Percentiles rank a stretch among this genome's conserved stretches.
Conservation (phyloP, 352 stramenopile species). For the Phytophthora fragariae region DNA sequence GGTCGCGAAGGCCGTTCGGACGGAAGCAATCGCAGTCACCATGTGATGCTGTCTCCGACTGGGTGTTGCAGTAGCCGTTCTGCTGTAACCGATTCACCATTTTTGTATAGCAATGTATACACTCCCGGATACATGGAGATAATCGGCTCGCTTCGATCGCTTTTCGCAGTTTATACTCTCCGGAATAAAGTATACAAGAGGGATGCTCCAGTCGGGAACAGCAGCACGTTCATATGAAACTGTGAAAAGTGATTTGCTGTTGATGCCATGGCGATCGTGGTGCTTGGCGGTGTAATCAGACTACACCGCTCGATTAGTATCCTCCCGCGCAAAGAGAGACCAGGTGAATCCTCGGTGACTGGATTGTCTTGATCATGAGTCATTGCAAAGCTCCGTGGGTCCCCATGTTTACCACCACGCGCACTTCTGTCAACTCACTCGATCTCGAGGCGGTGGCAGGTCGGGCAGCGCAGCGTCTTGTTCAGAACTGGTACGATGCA, state of each 20-base stretch:
- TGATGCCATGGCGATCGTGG: slow-evolving; percentile 16
- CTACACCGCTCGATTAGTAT: slow-evolving; percentile 21
- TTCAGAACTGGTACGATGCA: slow-evolving; percentile 53
- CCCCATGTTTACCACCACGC: slow-evolving; percentile 7
- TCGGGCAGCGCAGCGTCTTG: slow-evolving; percentile 42
- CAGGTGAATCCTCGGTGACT: slow-evolving; percentile 12
- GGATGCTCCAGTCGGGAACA: too few relatives aligned
- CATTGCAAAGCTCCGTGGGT: neutral
- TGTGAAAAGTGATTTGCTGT: slow-evolving; percentile 19
- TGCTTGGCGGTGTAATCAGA: slow-evolving; percentile 23
- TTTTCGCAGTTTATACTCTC: too few relatives aligned
- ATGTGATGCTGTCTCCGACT: neutral
- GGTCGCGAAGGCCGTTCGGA: neutral
- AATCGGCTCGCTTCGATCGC: too few relatives aligned
- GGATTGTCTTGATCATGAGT: slow-evolving; percentile 16
- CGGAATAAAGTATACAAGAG: too few relatives aligned
- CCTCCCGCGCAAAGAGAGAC: slow-evolving; percentile 13
- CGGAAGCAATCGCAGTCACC: slow-evolving; percentile 15
- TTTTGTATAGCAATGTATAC: too few relatives aligned
- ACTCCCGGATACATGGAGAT: too few relatives aligned
- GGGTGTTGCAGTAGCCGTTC: too few relatives aligned
- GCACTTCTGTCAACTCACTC: slow-evolving; percentile 4
- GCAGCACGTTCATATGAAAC: slow-evolving; percentile 6
- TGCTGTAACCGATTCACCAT: too few relatives aligned
- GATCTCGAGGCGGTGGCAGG: slow-evolving; percentile 44